phyloP scores from a whole-genome alignment of 1,284 basidiomycete species.

The Naganishia cerealis region DNA sequence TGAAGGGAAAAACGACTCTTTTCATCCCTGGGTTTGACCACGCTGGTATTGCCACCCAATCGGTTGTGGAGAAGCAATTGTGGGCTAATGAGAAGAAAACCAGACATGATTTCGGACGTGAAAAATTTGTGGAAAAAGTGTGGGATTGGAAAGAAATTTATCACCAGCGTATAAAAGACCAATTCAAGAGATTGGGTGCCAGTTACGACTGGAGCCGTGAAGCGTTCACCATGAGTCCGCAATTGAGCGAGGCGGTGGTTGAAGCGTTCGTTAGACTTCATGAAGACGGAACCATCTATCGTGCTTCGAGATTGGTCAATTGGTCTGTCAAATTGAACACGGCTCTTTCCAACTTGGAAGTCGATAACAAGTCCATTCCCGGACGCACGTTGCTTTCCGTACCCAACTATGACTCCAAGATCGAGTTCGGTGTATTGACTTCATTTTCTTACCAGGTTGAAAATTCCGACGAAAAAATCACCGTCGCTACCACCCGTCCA shows the following conservation, averaged over 20 bases:
- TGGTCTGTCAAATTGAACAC: constrained; percentile 98
- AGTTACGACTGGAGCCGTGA: constrained; percentile 91
- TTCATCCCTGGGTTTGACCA: constrained; percentile 97
- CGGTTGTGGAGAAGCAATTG: constrained; percentile 91
- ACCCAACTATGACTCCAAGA: constrained; percentile 86
- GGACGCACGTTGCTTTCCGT: constrained; percentile 86
- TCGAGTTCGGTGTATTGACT: constrained; percentile 96
- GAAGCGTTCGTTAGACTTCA: constrained; percentile 90
- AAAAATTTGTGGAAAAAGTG: constrained; percentile 86
- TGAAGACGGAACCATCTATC: constrained; percentile 91
- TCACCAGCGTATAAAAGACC: constrained; percentile 81
- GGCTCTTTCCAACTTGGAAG: constrained; percentile 93
- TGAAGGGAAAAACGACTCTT: constrained; percentile 88
- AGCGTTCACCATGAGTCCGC: constrained; percentile 94
- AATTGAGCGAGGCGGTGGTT: constrained; percentile 78
- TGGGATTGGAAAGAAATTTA: constrained; percentile 99
- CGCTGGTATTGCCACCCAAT: constrained; percentile 97
- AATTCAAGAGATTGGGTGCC: constrained; percentile 84
- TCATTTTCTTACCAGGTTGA: constrained; percentile 93
- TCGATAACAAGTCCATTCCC: constrained; percentile 47
- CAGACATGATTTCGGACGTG: constrained; percentile 89
- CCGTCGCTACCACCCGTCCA: constrained; percentile 95
- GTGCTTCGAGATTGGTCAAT: constrained; percentile 95
- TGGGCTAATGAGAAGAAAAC: constrained; percentile 80
- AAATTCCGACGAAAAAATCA: constrained; percentile 76